Conservation (phyloP, 805 yeast species). For the Isabelozyma rhagii region DNA sequence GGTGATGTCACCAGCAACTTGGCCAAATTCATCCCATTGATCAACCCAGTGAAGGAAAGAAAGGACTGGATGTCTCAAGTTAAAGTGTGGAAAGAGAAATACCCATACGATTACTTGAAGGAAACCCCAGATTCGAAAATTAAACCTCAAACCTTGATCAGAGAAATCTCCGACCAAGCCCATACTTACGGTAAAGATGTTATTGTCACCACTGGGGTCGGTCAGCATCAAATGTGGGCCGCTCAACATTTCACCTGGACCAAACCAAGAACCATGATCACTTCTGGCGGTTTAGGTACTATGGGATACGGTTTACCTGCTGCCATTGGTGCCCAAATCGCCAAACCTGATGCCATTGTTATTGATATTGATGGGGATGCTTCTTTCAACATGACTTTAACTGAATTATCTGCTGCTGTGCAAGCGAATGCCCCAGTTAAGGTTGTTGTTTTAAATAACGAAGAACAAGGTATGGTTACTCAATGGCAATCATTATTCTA, state of each 20-base stretch:
- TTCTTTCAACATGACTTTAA: slow-evolving; percentile 96
- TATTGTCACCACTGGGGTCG: slow-evolving; percentile 95
- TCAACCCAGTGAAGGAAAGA: slow-evolving; percentile 63
- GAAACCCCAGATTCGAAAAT: slow-evolving; percentile 80
- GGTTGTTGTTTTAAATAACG: slow-evolving; percentile 86
- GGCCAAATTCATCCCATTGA: slow-evolving; percentile 66
- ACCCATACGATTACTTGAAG: slow-evolving; percentile 76
- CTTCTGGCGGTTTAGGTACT: slow-evolving; percentile 99
- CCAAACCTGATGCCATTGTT: slow-evolving; percentile 89
- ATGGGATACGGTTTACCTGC: slow-evolving; percentile 98
- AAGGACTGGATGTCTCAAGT: slow-evolving; percentile 76
- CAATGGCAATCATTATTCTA: slow-evolving; percentile 99
- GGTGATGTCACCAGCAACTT: slow-evolving; percentile 90
- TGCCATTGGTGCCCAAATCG: slow-evolving; percentile 98
- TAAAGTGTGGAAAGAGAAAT: slow-evolving; percentile 77
- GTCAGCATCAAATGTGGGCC: slow-evolving; percentile 99
- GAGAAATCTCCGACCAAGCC: slow-evolving; percentile 73
- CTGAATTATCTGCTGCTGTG: slow-evolving; percentile 89
- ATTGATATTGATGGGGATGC: slow-evolving; percentile 99
- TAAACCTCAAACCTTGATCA: slow-evolving; percentile 90
- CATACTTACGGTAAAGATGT: slow-evolving; percentile 64
- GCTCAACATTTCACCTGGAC: slow-evolving; percentile 97
- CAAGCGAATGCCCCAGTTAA: slow-evolving; percentile 92
- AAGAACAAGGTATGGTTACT: slow-evolving; percentile 99
- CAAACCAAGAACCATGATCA: slow-evolving; percentile 86